Percentiles rank a stretch among this genome's conserved stretches.
These are phyloP conservation scores for Stagonosporopsis rhizophila DNA, from an alignment of 2,329 filamentous ascomycete species.

Conservation along the genomic window DNA sequence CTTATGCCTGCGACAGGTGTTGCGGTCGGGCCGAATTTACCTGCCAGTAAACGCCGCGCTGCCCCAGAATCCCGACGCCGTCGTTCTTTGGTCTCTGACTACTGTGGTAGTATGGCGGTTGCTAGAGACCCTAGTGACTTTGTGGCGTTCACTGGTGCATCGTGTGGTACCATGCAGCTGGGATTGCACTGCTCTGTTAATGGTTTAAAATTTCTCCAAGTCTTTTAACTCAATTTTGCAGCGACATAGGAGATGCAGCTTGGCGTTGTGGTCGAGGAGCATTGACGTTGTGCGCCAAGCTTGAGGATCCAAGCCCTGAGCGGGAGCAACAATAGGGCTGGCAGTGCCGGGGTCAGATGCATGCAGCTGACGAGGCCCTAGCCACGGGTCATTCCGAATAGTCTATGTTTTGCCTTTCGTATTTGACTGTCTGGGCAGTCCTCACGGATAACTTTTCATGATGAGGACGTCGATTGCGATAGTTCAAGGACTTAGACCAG, in stretches of 20 bases:
- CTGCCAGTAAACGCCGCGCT: conserved; percentile 9
- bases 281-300: conserved; percentile 3
- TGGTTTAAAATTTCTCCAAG: background rate
- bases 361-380: conserved; percentile 3
- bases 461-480: conserved; percentile 12
- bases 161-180: conserved; percentile 2
- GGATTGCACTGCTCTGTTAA: conserved; percentile 1
- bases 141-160: background rate
- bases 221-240: background rate
- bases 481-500: background rate
- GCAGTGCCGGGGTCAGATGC: background rate
- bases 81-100: conserved; percentile 2
- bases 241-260: background rate
- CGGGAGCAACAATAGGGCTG: conserved; percentile 14
- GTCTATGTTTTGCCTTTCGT: conserved; percentile 3
- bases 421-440: background rate
- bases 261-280: conserved; percentile 1
- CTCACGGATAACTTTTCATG: background rate
- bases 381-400: conserved; percentile 14
- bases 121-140: background rate
- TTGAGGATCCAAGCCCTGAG: background rate
- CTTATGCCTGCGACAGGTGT: conserved; percentile 1
- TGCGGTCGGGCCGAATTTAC: conserved; percentile 5
- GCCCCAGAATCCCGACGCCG: conserved; percentile 10
- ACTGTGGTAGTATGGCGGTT: conserved; percentile 4